Conservation (phyloP, 1,284 basidiomycete species). For the Austroboletus olivaceoglutinosus region DNA sequence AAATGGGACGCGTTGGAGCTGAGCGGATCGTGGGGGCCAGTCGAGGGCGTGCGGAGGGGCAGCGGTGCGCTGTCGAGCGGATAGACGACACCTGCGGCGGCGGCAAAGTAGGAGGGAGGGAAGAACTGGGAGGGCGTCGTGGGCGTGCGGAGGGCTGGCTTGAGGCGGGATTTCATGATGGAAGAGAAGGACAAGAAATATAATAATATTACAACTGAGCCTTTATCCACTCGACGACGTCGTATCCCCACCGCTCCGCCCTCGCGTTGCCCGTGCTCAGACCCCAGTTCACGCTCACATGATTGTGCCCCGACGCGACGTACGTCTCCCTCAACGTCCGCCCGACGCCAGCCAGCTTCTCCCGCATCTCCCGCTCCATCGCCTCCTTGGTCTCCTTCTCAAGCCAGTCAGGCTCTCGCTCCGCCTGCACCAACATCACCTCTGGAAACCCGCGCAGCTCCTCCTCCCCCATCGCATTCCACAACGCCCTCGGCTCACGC, state of each 20-base stretch:
- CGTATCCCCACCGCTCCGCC: slow-evolving; percentile 61
- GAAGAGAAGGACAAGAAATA: no score
- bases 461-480: slow-evolving; percentile 36
- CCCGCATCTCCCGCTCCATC: slow-evolving; percentile 38
- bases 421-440: slow-evolving; percentile 46
- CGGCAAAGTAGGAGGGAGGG: slow-evolving; percentile 65
- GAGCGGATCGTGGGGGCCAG: slow-evolving; percentile 6
- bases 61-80: slow-evolving; percentile 10
- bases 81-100: slow-evolving; percentile 49
- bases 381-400: slow-evolving; percentile 35
- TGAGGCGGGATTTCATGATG: slow-evolving; percentile 13
- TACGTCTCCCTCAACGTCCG: slow-evolving; percentile 32
- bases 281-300: slow-evolving; percentile 54
- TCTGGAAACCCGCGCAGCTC: slow-evolving; percentile 42
- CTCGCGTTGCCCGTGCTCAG: slow-evolving; percentile 51
- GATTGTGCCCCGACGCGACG: slow-evolving; percentile 57
- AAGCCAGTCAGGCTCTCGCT: slow-evolving; percentile 51
- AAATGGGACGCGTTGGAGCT: slow-evolving; percentile 19
- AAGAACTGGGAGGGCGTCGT: slow-evolving; percentile 40
- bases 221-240: slow-evolving; percentile 48
- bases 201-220: not conserved
- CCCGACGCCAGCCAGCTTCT: slow-evolving; percentile 33
- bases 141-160: slow-evolving; percentile 24
- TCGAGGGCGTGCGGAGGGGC: no score
- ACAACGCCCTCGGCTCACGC: slow-evolving; percentile 41